Evolutionary conservation across 305 asterid species (phyloP), one percentile per base, ranked within the genome.

Genomic region (Andrographis paniculata): DNA sequence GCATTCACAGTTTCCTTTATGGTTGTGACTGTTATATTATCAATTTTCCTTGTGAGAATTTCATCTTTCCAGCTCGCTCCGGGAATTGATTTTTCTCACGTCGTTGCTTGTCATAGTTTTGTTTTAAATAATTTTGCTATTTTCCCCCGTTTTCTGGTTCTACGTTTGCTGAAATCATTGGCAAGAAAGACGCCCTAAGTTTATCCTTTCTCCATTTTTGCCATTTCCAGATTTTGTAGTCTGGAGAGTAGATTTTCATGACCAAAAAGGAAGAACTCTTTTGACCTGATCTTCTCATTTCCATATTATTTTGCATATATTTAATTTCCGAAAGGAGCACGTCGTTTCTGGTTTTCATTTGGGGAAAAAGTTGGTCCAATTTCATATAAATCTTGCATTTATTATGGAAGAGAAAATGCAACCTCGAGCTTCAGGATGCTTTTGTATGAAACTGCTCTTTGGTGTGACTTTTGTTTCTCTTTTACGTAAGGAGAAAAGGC

Each of bases 371-470:
- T 24, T 24, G 6, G 30, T 24, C 30, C 30, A 3, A 4, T 24
- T 24, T 24, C 30, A 3, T 24, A 7, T 33, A 2, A 7, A 6
- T 33, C 38, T 33, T 6, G 13, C 13, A 33, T 33, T 33, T 33
- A 1, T 33, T 13, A 2, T 33, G 38, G 2, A 33, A 33, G 9
- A 33, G 9, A 33, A 33, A 33, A 33, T 0, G 4, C 42, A 30
- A 9, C 33, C 14, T 30, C 9, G 18, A 17, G 50, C 30, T 58
- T 51, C 17, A 31, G 18, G 24, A 28, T 43, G 20, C 43, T 52
- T 55, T 51, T 40, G 52, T 45, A 21, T 49, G 41, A 52, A 52
- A 52, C 24, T 40, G 40, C 20, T 48, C 38, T 33, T 11, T 33
- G 13, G 17, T 17, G 3, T 37, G 1, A 17, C 8, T 5, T 28